A percentile compares a stretch with the other conserved stretches of the same genome.
These are phyloP conservation scores for Aschersonia sp. DNA, from an alignment of 2,329 filamentous ascomycete genomes.

Conservation along the genomic window DNA sequence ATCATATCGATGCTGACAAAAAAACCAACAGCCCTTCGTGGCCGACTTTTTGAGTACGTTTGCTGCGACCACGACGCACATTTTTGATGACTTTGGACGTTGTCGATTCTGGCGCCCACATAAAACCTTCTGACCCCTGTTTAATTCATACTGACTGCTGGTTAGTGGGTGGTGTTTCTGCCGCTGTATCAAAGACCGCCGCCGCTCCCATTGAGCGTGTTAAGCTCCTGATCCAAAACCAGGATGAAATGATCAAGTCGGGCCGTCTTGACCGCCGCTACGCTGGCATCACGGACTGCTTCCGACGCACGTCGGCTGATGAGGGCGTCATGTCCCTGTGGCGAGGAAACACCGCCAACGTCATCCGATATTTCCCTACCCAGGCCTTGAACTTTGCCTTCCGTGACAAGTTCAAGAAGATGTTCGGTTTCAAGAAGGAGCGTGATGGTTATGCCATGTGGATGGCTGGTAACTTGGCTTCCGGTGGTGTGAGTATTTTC, in stretches of 20 bases:
- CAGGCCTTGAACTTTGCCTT: conserved; percentile 99
- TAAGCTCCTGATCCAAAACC: conserved; percentile 99
- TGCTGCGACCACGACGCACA: neutral
- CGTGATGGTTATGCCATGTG: conserved; percentile 96
- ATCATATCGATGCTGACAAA: no score
- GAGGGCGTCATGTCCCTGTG: conserved; percentile 94
- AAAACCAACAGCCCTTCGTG: conserved; percentile 60
- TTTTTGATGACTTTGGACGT: neutral
- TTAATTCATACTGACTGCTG: conserved; percentile 5
- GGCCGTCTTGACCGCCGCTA: conserved; percentile 98
- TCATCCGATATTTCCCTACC: conserved; percentile 99
- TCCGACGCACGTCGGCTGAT: conserved; percentile 74
- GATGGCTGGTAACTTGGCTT: conserved; percentile 99
- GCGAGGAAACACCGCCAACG: conserved; percentile 99
- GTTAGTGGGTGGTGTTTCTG: conserved; percentile 98
- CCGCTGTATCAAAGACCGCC: conserved; percentile 99
- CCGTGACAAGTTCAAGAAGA: conserved; percentile 99
- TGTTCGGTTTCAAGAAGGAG: conserved; percentile 99
- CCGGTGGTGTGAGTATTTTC: conserved; percentile 75
- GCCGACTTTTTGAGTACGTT: conserved; percentile 98
- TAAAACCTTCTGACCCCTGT: neutral
- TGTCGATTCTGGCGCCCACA: conserved; percentile 6
- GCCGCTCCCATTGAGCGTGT: conserved; percentile 99
- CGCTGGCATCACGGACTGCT: conserved; percentile 87
- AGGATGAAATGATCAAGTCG: conserved; percentile 99